phyloP scores from a whole-genome alignment of 2,329 filamentous ascomycete genomes.

The Talaromyces funiculosus region DNA sequence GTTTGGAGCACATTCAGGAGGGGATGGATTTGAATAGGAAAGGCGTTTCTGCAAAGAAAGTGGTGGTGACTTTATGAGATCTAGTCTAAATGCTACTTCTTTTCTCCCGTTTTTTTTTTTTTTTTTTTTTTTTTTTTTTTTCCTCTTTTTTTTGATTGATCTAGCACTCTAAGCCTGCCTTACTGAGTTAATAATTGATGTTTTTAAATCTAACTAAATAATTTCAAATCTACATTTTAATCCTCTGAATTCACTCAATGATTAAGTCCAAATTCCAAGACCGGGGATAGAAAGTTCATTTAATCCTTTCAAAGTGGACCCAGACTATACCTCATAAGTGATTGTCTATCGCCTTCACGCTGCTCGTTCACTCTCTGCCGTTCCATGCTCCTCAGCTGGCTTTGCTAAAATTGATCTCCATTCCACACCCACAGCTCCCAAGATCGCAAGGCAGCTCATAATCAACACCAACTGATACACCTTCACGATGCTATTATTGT shows the following conservation, averaged over 20 bases:
- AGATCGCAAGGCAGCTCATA: conserved; percentile 1
- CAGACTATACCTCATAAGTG: too few relatives aligned
- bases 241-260: too few relatives aligned
- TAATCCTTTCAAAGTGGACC: too few relatives aligned
- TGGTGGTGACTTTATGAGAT: conserved; percentile 27
- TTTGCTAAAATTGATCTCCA: neutral
- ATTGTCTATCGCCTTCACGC: neutral
- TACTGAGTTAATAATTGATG: neutral
- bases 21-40: conserved; percentile 34
- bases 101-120: too few relatives aligned
- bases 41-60: conserved; percentile 41
- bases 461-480: conserved; percentile 1
- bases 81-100: neutral
- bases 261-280: neutral
- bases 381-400: neutral
- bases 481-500: neutral
- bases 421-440: conserved; percentile 3
- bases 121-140: too few relatives aligned
- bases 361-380: neutral
- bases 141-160: too few relatives aligned
- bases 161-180: neutral
- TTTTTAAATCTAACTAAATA: too few relatives aligned
- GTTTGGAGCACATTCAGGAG: conserved; percentile 40
- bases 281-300: neutral
- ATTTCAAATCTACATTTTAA: too few relatives aligned